These are phyloP conservation scores for Allomyces macrogynus DNA, from an alignment of 192 early-diverging fungal genomes.

Conservation along the genomic window DNA sequence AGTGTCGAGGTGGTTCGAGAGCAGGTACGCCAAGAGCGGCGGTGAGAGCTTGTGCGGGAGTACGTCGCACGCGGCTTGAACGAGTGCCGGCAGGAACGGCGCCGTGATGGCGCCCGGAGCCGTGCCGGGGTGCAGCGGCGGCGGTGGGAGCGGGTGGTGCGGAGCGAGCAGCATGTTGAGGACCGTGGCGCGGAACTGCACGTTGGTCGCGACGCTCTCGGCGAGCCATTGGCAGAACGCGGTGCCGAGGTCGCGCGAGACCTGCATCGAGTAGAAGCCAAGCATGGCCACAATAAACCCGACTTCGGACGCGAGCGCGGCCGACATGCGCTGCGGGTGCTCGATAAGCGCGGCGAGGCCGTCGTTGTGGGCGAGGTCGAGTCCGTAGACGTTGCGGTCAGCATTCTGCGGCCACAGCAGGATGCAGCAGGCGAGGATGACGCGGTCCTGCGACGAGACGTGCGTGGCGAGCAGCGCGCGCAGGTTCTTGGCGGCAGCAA, in stretches of 20 bases:
- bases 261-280: neutral
- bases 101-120: no score
- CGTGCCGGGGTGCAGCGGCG: no score
- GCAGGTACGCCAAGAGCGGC: no score
- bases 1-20: no score
- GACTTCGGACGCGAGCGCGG: no score
- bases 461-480: neutral
- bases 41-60: no score
- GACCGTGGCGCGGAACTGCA: neutral
- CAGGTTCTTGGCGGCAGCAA: neutral
- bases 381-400: neutral
- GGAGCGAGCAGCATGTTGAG: no score
- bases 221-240: neutral
- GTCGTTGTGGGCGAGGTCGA: neutral
- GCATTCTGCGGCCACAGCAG: neutral
- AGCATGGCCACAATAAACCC: neutral
- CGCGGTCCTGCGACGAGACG: constrained; percentile 1
- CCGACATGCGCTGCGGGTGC: no score
- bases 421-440: neutral
- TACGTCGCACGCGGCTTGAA: no score
- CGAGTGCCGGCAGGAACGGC: no score
- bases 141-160: no score
- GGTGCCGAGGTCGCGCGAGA: neutral
- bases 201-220: neutral
- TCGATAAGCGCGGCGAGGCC: no score